A percentile compares a stretch with the other conserved stretches of the same genome.
These are phyloP conservation scores for Boletus patriciae DNA, from an alignment of 768 basidiomycete genomes.

Conservation along the genomic window DNA sequence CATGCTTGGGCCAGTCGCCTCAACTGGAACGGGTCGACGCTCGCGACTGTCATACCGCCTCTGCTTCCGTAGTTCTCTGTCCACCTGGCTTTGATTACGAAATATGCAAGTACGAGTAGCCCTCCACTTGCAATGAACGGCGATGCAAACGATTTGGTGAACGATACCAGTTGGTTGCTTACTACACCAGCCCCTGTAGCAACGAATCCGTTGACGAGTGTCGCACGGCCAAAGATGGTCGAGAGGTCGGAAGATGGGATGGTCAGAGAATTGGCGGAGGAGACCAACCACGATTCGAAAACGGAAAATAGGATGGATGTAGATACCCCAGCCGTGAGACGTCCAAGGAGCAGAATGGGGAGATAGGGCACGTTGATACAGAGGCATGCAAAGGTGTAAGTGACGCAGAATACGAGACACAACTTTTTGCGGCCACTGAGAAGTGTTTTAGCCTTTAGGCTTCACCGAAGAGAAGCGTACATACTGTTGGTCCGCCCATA, in stretches of 20 bases:
- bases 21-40: conserved; percentile 49
- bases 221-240: conserved; percentile 69
- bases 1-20: conserved; percentile 55
- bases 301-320: conserved; percentile 75
- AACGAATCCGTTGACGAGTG: conserved; percentile 70
- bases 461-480: background rate
- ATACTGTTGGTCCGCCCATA: conserved; percentile 74
- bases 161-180: conserved; percentile 62
- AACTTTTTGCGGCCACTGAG: conserved; percentile 63
- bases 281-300: conserved; percentile 78
- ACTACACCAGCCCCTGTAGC: conserved; percentile 66
- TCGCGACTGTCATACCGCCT: conserved; percentile 25
- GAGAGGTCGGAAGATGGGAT: conserved; percentile 61
- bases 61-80: conserved; percentile 66
- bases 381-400: conserved; percentile 58
- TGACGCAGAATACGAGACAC: conserved; percentile 71
- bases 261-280: conserved; percentile 51
- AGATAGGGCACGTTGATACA: conserved; percentile 57
- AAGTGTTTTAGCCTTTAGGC: background rate
- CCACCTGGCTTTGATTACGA: conserved; percentile 61
- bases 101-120: conserved; percentile 53
- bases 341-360: conserved; percentile 61
- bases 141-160: conserved; percentile 51
- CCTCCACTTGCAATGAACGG: conserved; percentile 67
- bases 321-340: conserved; percentile 67